Evolutionary conservation across 2,329 filamentous ascomycete genomes (phyloP), one percentile per base, ranked within the genome.

Genomic region (Fusarium pseudoanthophilum): DNA sequence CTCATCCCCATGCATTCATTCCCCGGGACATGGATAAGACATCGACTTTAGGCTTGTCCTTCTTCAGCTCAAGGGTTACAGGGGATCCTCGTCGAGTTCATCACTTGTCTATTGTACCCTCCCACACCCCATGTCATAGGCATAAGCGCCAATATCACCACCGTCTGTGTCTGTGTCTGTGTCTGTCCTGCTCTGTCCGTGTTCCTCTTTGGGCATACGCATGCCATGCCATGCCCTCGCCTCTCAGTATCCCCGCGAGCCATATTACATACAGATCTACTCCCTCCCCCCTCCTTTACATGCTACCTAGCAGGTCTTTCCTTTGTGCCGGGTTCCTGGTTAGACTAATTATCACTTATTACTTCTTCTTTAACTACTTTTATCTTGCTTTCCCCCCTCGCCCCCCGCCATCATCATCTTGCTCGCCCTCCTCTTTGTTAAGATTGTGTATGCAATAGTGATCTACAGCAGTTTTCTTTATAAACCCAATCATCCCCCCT

Each of bases 11-110:
- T 53, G 46, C 40, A 64, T 45, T 45, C 62, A 64, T 45, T 45
- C 62, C 57, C 62, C 46, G 48, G 58, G 34, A 46, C 62, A 45
- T 48, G 60, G 52, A 45, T 59, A 26, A 37, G 30, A 49, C 45
- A 39, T 66, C 52, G 18, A 51, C 32, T 36, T 64, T 40, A 53
- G 46, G 39, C 46, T 64, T 59, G 52, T 40, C 45, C 52, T 18
- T 32, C 53, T 28, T 49, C 53, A 56, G 42, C 60, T 56, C 60
- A 46, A 39, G 48, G 21, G 20, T 64, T 59, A 37, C 71, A 74
- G 59, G 71, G 71, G 71, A 72, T 61, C 71, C 71, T 72, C 62
- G 71, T 64, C 67, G 62, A 74, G 71, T 64, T 68, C 52, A 74
- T 45, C 42, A 61, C 67, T 67, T 68, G 58, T 58, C 51, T 53